Evolutionary conservation across 2,329 filamentous ascomycete genomes (phyloP), one percentile per base, ranked within the genome.

Genomic region (Fusarium solani-melongenae): DNA sequence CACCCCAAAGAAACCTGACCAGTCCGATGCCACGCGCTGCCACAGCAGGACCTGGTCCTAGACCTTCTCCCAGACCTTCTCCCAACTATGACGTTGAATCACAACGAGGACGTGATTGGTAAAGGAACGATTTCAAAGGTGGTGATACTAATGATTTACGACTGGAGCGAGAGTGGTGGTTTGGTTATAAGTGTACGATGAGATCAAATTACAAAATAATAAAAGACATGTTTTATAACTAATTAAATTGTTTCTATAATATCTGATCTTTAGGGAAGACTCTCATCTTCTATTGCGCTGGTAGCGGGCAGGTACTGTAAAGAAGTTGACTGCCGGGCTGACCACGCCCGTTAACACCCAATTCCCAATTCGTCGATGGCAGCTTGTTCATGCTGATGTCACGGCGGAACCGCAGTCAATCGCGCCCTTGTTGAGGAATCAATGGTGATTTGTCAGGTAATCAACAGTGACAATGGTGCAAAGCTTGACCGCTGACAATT

Each of bases 1-100:
- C 81, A 39, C 76, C 82, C 31, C 84, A 84, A 70, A 82, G 86
- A 59, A 87, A 84, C 64, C 83, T 87, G 82, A 87, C 86, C 24
- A 84, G 83, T 5, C 84, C 84, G 5, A 74, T 83, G 62, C 81
- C 82, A 15, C 77, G 80, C 51, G 77, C 75, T 41, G 73, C 69
- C 49, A 69, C 60, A 34, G 68, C 71, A 15, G 71, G 67, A 10
- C 75, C 76, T 27, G 75, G 73, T 33, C 72, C 76, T 56, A 73
- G 78, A 41, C 74, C 72, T n/a, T 73, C 71, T 33, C 78, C 78
- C 10, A 81, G 78, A 39, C 74, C 72, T 22, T 73, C 71, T 34
- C 78, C 78, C 11, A 81, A 79, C 41, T 84, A 85, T 69, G 81
- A 84, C 41, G 71, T 80, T 24, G 83, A 84, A 66, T 77, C 80